These are phyloP conservation scores for Metschnikowia baotianmanensis DNA, from an alignment of 805 yeast species.

Conservation along the genomic window DNA sequence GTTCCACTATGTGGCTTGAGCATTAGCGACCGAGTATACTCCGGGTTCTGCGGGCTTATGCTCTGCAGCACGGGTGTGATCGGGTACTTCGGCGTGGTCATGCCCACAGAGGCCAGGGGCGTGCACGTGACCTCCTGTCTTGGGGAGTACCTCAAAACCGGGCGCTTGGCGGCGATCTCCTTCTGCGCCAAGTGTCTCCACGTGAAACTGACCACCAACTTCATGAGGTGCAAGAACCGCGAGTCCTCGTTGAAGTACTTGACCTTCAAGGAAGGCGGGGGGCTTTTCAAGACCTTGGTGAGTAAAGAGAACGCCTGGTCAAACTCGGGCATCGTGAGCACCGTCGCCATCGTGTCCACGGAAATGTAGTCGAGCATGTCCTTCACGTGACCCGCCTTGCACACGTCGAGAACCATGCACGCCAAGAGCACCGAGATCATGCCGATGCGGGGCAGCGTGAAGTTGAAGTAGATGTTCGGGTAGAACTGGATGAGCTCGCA, in stretches of 20 bases:
- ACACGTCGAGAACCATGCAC: constrained; percentile 36
- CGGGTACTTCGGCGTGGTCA: constrained; percentile 34
- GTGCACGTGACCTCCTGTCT: constrained; percentile 8
- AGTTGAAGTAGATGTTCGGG: constrained; percentile 53
- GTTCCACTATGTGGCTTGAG: constrained; percentile 22
- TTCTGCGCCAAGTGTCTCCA: constrained; percentile 24
- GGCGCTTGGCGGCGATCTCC: constrained; percentile 9
- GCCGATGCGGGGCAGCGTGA: constrained; percentile 51
- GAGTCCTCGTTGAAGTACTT: constrained; percentile 42
- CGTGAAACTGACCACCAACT: constrained; percentile 31
- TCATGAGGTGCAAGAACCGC: constrained; percentile 38
- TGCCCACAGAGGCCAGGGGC: constrained; percentile 15
- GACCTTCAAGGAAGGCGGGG: constrained; percentile 46
- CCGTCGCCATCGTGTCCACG: constrained; percentile 8
- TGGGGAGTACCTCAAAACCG: neutral
- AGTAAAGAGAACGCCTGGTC: constrained; percentile 22
- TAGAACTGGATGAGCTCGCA: constrained; percentile 69
- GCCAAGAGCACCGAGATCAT: constrained; percentile 43
- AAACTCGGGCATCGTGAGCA: constrained; percentile 12
- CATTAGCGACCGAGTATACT: constrained; percentile 1
- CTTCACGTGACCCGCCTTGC: constrained; percentile 16
- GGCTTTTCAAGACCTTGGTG: constrained; percentile 40
- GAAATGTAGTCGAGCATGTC: constrained; percentile 20
- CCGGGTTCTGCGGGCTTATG: constrained; percentile 20
- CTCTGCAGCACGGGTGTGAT: constrained; percentile 22